Evolutionary conservation across 768 basidiomycete genomes (phyloP), one percentile per base, ranked within the genome.

Genomic region (Multifurca ochricompacta): DNA sequence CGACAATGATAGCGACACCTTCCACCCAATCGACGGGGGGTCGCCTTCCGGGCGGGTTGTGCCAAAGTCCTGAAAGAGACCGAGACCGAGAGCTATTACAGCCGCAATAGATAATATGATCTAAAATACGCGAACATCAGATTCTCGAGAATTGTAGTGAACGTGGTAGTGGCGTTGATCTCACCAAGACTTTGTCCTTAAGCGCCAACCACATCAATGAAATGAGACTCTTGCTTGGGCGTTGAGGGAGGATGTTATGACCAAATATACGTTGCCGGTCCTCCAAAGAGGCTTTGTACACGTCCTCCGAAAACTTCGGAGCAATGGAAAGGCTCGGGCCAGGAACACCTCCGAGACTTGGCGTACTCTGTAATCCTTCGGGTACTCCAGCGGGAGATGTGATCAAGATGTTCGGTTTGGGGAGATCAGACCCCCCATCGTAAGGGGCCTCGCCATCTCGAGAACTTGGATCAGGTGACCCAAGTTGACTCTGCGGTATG

Each of bases 1-100:
- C 87, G 36, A 86, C 76, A 64, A 89, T 78, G 56, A 89, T 89
- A 0, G 87, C 82, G 10, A 90, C 87, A 51, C 85, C 95, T 72
- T 98, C 95, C 0, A 99, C 93, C 95, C 95, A 97, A 63, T 97
- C 93, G 14, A 98, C 91, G 83, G 82, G 1, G 93, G 84, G 40
- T 85, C 76, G 34, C 71, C 72, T 1, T 70, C 59, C 8, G 81
- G 74, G 4, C 78, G 77, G 1, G 81, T 73, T 0, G 77, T 75
- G 10, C 94, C 95, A 65, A 97, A 87, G 65, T 93, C 91, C 67
- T 95, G 88, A 70, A 96, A 96, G 27, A 99, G 71, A 18, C 96
- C 96, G 13, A 98, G 80, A 11, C 92, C 93, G 41, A 99, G 75
- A 14, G 96, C 96, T 36, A 99, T 78, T 35, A 90, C 81, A 3